phyloP scores from a whole-genome alignment of 441 rosid genomes.

The Corymbia calophylla region DNA sequence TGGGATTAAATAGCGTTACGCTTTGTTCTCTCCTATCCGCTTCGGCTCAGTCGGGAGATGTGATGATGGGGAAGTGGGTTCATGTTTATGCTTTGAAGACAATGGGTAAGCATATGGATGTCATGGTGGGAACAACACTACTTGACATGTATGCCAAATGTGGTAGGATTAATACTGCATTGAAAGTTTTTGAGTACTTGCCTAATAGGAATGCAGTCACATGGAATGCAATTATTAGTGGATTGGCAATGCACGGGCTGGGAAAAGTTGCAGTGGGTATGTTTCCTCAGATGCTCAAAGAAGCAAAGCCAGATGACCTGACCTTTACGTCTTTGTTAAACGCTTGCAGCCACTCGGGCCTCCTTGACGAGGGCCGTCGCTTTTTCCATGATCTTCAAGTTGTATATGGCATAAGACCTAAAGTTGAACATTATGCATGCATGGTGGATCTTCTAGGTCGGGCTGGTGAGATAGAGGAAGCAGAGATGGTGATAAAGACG shows the following conservation, averaged over 20 bases:
- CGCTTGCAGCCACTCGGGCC: constrained; percentile 80
- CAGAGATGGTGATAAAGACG: constrained; percentile 37
- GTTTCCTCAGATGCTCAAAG: constrained; percentile 50
- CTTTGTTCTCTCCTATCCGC: constrained; percentile 67
- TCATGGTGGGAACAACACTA: constrained; percentile 68
- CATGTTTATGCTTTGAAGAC: constrained; percentile 59
- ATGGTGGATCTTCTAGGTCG: constrained; percentile 90
- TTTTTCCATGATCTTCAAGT: constrained; percentile 35
- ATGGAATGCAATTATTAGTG: constrained; percentile 71
- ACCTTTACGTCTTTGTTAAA: constrained; percentile 61
- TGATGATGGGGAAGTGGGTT: constrained; percentile 58
- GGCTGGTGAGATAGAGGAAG: constrained; percentile 70
- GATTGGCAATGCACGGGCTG: constrained; percentile 72
- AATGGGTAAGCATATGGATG: constrained; percentile 35
- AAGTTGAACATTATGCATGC: constrained; percentile 78
- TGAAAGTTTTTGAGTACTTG: constrained; percentile 39
- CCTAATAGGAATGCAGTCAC: constrained; percentile 60
- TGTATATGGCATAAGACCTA: constrained; percentile 40
- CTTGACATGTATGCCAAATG: constrained; percentile 86
- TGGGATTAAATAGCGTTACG: constrained; percentile 37
- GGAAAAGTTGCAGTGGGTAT: constrained; percentile 42
- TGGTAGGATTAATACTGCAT: constrained; percentile 48
- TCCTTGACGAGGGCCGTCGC: constrained; percentile 52
- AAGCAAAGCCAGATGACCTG: constrained; percentile 65
- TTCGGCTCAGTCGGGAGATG: constrained; percentile 65